Evolutionary conservation across 306 rosid species (phyloP).

Genomic region (Dalbergia cultrata): DNA sequence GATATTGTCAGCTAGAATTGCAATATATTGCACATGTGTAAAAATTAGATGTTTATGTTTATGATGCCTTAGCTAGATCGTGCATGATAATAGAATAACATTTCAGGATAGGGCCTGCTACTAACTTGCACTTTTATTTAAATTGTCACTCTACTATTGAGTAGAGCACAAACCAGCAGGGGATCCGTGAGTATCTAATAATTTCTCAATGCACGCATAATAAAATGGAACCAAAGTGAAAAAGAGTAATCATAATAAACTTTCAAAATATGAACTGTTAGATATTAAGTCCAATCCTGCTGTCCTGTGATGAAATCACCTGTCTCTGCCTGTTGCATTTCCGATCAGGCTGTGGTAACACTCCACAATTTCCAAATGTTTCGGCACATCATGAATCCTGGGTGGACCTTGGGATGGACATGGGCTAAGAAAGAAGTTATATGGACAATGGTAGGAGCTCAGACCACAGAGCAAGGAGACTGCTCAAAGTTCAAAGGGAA

Average conservation of each 20-base stretch:
- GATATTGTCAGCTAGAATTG: conserved; percentile 1
- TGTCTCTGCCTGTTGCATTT: conserved; percentile 8
- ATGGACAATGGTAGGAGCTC: conserved; percentile 87
- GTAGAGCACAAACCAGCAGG: no score
- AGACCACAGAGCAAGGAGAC: conserved; percentile 95
- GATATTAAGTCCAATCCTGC: neutral
- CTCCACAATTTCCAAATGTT: conserved; percentile 87
- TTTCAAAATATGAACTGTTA: neutral
- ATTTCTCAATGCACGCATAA: no score
- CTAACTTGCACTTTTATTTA: no score
- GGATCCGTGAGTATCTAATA: no score
- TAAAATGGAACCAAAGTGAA: neutral
- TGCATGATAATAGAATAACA: no score
- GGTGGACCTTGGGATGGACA: conserved; percentile 94
- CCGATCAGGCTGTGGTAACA: conserved; percentile 72
- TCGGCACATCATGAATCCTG: conserved; percentile 90
- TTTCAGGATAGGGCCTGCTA: no score
- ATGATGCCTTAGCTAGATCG: no score
- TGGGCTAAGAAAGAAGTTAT: conserved; percentile 94
- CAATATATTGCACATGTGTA: neutral
- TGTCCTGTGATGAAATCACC: neutral
- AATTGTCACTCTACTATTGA: no score
- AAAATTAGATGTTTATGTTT: no score
- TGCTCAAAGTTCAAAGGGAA: conserved; percentile 89
- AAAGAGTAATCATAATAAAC: neutral